Evolutionary conservation across 2,329 filamentous ascomycete genomes (phyloP), one percentile per base, ranked within the genome.

Genomic region (Fusarium marasasianum): DNA sequence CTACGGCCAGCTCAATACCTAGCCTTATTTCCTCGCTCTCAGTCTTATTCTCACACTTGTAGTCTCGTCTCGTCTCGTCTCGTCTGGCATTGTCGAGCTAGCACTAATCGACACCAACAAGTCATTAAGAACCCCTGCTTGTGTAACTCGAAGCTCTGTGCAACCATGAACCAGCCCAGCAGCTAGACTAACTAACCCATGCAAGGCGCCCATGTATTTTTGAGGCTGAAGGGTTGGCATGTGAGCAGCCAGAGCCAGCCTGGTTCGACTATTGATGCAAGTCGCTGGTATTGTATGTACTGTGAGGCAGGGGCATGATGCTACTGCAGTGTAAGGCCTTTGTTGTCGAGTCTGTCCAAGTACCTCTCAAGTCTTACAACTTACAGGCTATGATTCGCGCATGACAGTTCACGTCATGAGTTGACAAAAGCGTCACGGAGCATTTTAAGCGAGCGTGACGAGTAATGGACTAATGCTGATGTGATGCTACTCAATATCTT

Each of bases 261-360:
- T 61, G 40, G 45, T 45, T 60, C 50, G 43, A 69, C 59, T 74
- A 74, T 74, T 74, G 67, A 74, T 66, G 68, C 72, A 74, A 55
- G 47, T 59, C 31, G 67, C 63, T 72, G 37, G 40, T 68, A 65
- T 61, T 44, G 57, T 41, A 40, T 44, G 57, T 41, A 40, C 37
- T 40, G 51, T 40, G 53, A 59, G 33, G 43, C 33, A 51, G 61
- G 38, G 48, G 35, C 20, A 31, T 48, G 15, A 53, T 37, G 4
- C 33, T 26, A 37, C 35, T 59, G 53, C 35, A 53, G 35, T 29
- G 53, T 13, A 37, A 40, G 22, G 18, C 11, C 43, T 54, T 69
- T 68, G 45, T 59, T 38, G 18, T 63, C 29, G 24, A 54, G 51
- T 41, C 38, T 47, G 22, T 38, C 35, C 45, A 58, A 37, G 72